Percentiles rank a stretch among this genome's conserved stretches.
Evolutionary conservation across 2,329 filamentous ascomycete species (phyloP).

Genomic region (Colletotrichum tropicale): DNA sequence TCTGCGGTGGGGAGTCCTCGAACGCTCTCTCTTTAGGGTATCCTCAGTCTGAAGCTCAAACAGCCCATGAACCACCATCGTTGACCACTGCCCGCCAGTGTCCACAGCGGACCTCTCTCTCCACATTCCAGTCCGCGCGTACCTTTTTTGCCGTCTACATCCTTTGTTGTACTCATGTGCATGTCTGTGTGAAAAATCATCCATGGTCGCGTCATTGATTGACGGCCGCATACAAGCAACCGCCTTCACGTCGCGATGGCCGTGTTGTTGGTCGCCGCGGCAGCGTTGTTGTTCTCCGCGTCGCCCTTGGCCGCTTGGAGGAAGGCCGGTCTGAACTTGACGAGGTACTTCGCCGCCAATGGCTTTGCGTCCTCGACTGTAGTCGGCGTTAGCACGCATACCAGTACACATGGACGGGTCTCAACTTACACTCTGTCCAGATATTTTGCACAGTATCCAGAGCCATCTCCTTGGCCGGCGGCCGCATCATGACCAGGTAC

Average conservation of each 20-base stretch:
- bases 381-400: constrained; percentile 20
- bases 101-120: not conserved
- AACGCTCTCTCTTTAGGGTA: not conserved
- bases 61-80: not conserved
- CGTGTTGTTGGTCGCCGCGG: constrained; percentile 23
- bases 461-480: constrained; percentile 66
- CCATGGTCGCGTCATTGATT: not conserved
- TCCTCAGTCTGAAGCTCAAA: not conserved
- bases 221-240: not conserved
- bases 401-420: not conserved
- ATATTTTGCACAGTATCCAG: constrained; percentile 70
- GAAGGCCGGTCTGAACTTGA: constrained; percentile 64
- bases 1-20: not conserved
- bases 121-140: not conserved
- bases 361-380: constrained; percentile 67
- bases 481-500: constrained; percentile 71
- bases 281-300: constrained; percentile 20
- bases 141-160: not conserved
- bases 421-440: constrained; percentile 66
- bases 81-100: not conserved
- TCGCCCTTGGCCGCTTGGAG: constrained; percentile 34
- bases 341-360: constrained; percentile 66
- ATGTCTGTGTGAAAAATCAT: not conserved
- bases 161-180: not conserved
- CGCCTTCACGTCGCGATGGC: constrained; percentile 33